Conservation (phyloP, 2,329 filamentous ascomycete genomes). For the Exophiala alcalophila region DNA sequence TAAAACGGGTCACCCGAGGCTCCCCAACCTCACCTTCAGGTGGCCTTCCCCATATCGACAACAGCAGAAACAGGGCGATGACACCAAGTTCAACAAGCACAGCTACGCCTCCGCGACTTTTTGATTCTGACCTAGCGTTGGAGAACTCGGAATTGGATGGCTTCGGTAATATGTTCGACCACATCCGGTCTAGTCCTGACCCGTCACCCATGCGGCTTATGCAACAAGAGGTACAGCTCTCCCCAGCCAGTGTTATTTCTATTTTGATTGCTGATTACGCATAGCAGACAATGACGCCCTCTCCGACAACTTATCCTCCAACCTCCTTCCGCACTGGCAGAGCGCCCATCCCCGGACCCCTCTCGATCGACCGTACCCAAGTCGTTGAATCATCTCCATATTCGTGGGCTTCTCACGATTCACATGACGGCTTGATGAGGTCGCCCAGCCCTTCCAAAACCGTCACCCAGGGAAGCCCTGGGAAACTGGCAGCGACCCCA, state of each 20-base stretch:
- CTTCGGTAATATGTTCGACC: constrained; percentile 54
- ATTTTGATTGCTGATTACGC: constrained; percentile 19
- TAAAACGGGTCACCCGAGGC: constrained; percentile 37
- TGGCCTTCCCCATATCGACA: constrained; percentile 24
- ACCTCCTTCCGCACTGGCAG: constrained; percentile 17
- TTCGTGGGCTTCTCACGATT: constrained; percentile 53
- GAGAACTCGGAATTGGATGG: constrained; percentile 41
- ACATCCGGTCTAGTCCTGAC: constrained; percentile 38
- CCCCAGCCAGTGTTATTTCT: constrained; percentile 13
- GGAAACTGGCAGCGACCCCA: constrained; percentile 20
- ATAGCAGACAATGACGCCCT: constrained; percentile 13
- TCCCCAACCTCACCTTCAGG: constrained; percentile 28
- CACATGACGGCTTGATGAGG: constrained; percentile 49
- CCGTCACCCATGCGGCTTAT: constrained; percentile 23
- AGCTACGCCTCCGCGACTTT: constrained; percentile 51
- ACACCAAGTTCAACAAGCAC: constrained; percentile 50
- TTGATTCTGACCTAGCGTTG: constrained; percentile 45
- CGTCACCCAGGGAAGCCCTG: constrained; percentile 30
- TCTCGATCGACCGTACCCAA: constrained; percentile 45
- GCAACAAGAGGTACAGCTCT: constrained; percentile 28
- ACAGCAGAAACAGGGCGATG: constrained; percentile 46
- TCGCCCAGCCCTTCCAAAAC: constrained; percentile 37
- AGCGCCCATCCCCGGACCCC: constrained; percentile 39
- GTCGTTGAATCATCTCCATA: constrained; percentile 49
- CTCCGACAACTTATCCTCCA: constrained; percentile 23